phyloP scores from a whole-genome alignment of 345 rosid species.

The Eucalyptus microcorys region DNA sequence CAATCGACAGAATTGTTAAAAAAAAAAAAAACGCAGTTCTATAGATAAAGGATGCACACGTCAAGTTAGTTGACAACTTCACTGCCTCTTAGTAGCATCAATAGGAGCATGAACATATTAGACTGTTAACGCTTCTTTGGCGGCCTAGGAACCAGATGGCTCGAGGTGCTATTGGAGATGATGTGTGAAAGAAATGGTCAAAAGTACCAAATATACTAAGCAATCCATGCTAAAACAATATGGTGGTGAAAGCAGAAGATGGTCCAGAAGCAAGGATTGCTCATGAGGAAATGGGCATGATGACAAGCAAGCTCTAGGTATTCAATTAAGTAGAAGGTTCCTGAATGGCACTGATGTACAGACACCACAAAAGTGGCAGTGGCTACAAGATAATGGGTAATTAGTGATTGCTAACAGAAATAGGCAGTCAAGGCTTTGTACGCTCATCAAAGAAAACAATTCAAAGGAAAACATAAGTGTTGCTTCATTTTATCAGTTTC shows the following conservation, averaged over 20 bases:
- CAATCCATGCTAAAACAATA: background rate
- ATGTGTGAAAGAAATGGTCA: background rate
- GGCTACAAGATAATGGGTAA: accelerated
- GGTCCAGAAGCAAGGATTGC: background rate
- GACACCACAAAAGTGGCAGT: background rate
- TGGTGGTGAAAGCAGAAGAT: background rate
- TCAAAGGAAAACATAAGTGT: background rate
- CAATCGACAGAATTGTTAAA: no score
- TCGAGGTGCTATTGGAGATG: background rate
- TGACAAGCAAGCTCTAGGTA: background rate
- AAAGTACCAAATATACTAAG: background rate
- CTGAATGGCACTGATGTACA: background rate
- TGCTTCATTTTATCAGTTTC: background rate
- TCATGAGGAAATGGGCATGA: background rate
- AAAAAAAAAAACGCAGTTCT: no score
- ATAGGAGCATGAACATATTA: no score
- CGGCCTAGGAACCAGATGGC: background rate
- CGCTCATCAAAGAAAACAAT: background rate
- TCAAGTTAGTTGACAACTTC: no score
- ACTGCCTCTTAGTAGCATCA: background rate
- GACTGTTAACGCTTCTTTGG: background rate
- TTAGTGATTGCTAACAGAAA: background rate
- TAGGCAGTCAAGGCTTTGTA: background rate
- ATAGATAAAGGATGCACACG: no score
- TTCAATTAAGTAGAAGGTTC: background rate